Evolutionary conservation across 163 green algal genomes (phyloP), one percentile per base, ranked within the genome.

Genomic region (Trebouxiophyceae sp.): DNA sequence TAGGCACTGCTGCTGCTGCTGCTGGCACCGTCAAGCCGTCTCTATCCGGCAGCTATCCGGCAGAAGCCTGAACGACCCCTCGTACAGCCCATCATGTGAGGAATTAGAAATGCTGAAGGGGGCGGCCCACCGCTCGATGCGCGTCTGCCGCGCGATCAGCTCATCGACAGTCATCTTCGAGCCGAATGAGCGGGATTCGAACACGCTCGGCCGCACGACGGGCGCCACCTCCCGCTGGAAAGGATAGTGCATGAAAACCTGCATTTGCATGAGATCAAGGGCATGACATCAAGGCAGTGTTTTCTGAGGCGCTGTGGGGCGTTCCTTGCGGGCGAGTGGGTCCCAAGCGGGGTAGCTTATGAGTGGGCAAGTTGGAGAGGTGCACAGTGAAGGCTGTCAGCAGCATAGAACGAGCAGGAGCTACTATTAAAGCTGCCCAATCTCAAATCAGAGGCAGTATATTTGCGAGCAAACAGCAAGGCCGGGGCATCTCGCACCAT

Each of bases 181-280:
- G 34, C 60, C 67, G 69, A 92, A 92, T 0, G 70, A 73, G 23
- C 72, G 66, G 20, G 55, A 67, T 26, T 82, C 80, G 57, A 81
- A 76, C 12, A 62, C 47, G n/a, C 16, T 29, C 16, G 47, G 55
- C 65, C 72, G 79, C 57, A 77, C 68, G 0, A 54, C 68, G 1
- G 78, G 66, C 54, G 66, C 50, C 50, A 88, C 78, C 29, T 77
- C n/a, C 1, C 83, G 71, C 68, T 86, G 69, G 45, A 83, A 82
- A 59, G 67, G 55, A 74, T 95, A 95, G 6, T 76, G 56, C 75
- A 92, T 69, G 75, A 82, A 89, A 7, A 90, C 61, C 74, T 81
- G 74, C 60, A 50, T 50, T 50, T 50, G 39, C 12, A 50, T 16
- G 8, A 50, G 8, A 8, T 50, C 39, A 8, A 8, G 16, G 39